Percentiles rank a stretch among this genome's conserved stretches.
Conservation (phyloP, 805 yeast species). For the Barnettozyma salicaria region DNA sequence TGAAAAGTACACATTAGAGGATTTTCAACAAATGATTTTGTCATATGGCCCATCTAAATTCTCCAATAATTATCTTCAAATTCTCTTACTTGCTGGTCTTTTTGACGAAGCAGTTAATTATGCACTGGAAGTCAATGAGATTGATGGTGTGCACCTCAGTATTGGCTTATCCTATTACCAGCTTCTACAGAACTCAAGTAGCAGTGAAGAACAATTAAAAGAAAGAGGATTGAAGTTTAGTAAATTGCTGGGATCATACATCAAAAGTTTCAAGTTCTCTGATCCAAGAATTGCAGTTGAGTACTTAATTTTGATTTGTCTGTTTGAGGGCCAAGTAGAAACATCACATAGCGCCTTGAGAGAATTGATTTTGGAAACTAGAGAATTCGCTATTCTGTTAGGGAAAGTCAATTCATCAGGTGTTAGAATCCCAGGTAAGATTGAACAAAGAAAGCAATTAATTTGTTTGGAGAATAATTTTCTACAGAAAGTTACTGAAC, state of each 20-base stretch:
- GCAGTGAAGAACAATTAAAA: conserved; percentile 28
- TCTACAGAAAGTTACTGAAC: conserved; percentile 67
- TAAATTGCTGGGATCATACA: conserved; percentile 69
- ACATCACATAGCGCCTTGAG: conserved; percentile 73
- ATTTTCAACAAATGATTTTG: conserved; percentile 65
- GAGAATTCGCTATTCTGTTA: conserved; percentile 73
- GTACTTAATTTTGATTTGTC: conserved; percentile 66
- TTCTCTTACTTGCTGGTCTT: conserved; percentile 67
- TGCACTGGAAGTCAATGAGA: conserved; percentile 56
- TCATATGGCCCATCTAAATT: conserved; percentile 72
- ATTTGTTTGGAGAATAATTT: conserved; percentile 58
- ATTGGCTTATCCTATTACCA: conserved; percentile 75
- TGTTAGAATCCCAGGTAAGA: conserved; percentile 70
- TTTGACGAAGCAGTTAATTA: conserved; percentile 76
- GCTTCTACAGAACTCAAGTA: conserved; percentile 44
- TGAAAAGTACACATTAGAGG: conserved; percentile 66
- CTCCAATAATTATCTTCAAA: conserved; percentile 65
- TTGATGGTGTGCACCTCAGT: conserved; percentile 86
- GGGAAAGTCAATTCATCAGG: conserved; percentile 85
- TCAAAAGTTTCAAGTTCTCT: conserved; percentile 73
- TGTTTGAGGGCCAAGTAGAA: conserved; percentile 43
- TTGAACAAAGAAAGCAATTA: conserved; percentile 69
- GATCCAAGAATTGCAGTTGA: conserved; percentile 93
- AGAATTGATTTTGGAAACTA: conserved; percentile 78
- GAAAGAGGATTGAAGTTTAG: conserved; percentile 42